phyloP scores from a whole-genome alignment of 2,329 filamentous ascomycete genomes.

The Trichothecium sympodiale region DNA sequence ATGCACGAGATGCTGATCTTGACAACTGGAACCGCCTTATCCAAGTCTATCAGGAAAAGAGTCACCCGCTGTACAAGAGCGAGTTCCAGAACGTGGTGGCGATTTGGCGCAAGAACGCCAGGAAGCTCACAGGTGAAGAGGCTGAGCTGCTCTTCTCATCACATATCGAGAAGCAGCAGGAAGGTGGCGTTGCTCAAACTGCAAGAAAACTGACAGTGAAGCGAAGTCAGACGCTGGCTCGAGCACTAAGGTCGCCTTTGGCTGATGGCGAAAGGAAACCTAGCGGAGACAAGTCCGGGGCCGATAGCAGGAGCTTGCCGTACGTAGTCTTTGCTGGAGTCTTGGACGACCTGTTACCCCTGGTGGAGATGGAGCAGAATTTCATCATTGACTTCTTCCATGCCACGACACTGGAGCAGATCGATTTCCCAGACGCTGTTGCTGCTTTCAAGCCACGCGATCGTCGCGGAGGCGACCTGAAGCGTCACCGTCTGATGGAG shows the following conservation, averaged over 20 bases:
- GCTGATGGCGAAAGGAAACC: slow-evolving; percentile 42
- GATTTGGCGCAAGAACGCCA: slow-evolving; percentile 70
- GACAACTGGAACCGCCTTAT: slow-evolving; percentile 73
- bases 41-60: slow-evolving; percentile 68
- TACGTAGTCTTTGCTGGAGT: slow-evolving; percentile 75
- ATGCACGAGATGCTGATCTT: slow-evolving; percentile 73
- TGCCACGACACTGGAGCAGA: slow-evolving; percentile 68
- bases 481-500: slow-evolving; percentile 68
- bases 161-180: slow-evolving; percentile 73
- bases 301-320: slow-evolving; percentile 57
- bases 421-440: slow-evolving; percentile 77
- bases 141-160: slow-evolving; percentile 79
- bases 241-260: slow-evolving; percentile 57
- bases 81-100: slow-evolving; percentile 70
- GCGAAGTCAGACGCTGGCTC: slow-evolving; percentile 77
- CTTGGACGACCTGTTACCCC: slow-evolving; percentile 69
- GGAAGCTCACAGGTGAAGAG: slow-evolving; percentile 67
- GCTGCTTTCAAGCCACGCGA: slow-evolving; percentile 52
- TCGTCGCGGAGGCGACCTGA: slow-evolving; percentile 62
- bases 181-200: slow-evolving; percentile 55
- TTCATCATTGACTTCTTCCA: slow-evolving; percentile 98
- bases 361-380: slow-evolving; percentile 90
- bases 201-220: slow-evolving; percentile 90
- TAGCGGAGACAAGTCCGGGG: slow-evolving; percentile 42
- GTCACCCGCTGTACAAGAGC: slow-evolving; percentile 65